Base-by-base conservation (phyloP, 306 rosid species). In the Quercus parvula region DNA sequence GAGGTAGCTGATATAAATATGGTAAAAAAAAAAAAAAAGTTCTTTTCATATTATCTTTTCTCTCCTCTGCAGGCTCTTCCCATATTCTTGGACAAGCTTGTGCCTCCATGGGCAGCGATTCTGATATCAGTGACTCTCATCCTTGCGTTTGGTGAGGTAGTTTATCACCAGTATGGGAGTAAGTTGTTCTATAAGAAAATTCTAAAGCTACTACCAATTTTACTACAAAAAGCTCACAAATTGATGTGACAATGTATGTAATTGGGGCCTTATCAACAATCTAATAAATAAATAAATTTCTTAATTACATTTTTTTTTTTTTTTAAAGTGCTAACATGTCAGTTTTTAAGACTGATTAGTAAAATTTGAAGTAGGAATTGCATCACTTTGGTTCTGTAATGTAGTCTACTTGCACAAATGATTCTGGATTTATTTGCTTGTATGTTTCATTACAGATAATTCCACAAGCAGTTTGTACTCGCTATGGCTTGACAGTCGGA, bases 121-220 rank as follows among this genome's bases (percentile, higher is more conserved):
- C 66, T 87, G 83, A 28, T 89, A 79, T 95, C 99, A 4, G 99
- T 95, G 54, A 93, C 98, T 17, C 94, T 95, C 66, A 95, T 95
- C 77, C 96, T 95, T 20, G 54, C 90, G 83, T 95, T 95, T 86
- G 99, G 99, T 71, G 99, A 92, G 99, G 99, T 94, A 83, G 74
- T 56, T 84, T 75, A 22, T 73, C 30, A 54, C 24, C 17, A 51
- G 75, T 56, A 17, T 69, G 22, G 22, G 20, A 15, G n/a, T 81
- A 10, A 14, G 44, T 71, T 77, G 51, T 78, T 78, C 63, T 38
- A 61, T 28, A 38, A 80, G 17, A 12, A 49, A 49, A 49, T 49
- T 11, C 5, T 49, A 10, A 49, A 49, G 54, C 5, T 12, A 49
- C 17, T 49, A 49, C 17, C 54, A 49, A 49, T 49, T 12, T 49